Conservation (phyloP, 371 early-diverging fungal species). For the Mucor lusitanicus region DNA sequence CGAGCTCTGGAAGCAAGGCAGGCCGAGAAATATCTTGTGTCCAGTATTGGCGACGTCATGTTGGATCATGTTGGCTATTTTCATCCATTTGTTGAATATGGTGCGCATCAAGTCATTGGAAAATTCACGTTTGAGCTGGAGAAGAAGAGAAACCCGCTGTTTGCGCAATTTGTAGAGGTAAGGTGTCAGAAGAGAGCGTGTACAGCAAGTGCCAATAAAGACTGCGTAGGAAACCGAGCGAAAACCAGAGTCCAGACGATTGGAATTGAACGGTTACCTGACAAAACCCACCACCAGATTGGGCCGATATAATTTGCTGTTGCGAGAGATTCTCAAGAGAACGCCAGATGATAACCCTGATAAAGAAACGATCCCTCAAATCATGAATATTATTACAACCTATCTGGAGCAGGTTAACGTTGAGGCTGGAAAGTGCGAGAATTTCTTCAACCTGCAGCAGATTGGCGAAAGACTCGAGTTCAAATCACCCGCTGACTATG, state of each 20-base stretch:
- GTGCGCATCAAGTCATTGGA: conserved; percentile 83
- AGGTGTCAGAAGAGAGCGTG: conserved; percentile 31
- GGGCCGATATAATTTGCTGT: conserved; percentile 86
- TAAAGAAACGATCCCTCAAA: conserved; percentile 60
- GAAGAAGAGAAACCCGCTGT: conserved; percentile 62
- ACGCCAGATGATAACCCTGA: conserved; percentile 86
- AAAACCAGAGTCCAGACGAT: conserved; percentile 77
- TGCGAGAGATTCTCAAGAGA: conserved; percentile 83
- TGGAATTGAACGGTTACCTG: conserved; percentile 83
- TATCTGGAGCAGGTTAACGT: conserved; percentile 76
- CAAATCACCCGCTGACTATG: conserved; percentile 34
- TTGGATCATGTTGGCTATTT: conserved; percentile 60
- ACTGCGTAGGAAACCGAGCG: conserved; percentile 62
- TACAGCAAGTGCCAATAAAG: background rate
- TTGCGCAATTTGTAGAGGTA: conserved; percentile 70
- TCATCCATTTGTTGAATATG: conserved; percentile 84
- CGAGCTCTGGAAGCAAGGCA: conserved; percentile 74
- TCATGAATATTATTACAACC: conserved; percentile 64
- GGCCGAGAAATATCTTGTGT: conserved; percentile 65
- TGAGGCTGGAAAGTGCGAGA: conserved; percentile 84
- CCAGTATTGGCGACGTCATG: conserved; percentile 86
- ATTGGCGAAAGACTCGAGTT: conserved; percentile 62
- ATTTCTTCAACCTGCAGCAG: conserved; percentile 36
- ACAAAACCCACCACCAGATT: conserved; percentile 86
- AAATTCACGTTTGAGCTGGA: conserved; percentile 83